Conservation (phyloP, 352 stramenopile genomes). For the Peronosclerospora sorghi region DNA sequence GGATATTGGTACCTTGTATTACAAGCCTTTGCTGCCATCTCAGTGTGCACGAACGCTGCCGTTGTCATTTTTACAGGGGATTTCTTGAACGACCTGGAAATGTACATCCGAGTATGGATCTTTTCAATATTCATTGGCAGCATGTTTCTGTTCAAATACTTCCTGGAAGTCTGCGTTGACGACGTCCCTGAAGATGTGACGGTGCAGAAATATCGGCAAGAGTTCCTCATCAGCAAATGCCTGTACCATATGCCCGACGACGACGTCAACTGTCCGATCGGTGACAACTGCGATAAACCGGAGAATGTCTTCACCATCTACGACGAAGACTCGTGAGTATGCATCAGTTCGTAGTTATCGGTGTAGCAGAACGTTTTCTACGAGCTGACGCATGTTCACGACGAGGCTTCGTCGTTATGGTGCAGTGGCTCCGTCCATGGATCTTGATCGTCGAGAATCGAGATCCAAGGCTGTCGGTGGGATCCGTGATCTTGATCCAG, state of each 20-base stretch:
- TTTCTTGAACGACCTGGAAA: slow-evolving; percentile 52
- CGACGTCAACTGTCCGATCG: slow-evolving; percentile 30
- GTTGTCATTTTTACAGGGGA: slow-evolving; percentile 89
- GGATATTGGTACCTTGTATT: slow-evolving; percentile 90
- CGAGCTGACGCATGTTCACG: too few species aligned
- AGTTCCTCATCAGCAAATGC: slow-evolving; percentile 83
- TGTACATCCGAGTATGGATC: slow-evolving; percentile 56
- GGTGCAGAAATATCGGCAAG: slow-evolving; percentile 63
- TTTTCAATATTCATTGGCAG: slow-evolving; percentile 65
- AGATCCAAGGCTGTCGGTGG: too few species aligned
- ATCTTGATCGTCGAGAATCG: too few species aligned
- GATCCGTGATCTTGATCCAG: too few species aligned
- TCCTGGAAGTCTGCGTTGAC: slow-evolving; percentile 61
- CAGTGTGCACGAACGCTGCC: slow-evolving; percentile 88
- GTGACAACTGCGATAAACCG: slow-evolving; percentile 22
- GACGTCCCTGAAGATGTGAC: slow-evolving; percentile 60
- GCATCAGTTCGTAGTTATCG: too few species aligned
- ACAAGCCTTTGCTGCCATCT: slow-evolving; percentile 82
- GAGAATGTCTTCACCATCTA: slow-evolving; percentile 45
- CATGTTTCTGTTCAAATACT: slow-evolving; percentile 82
- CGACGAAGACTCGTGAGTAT: slow-evolving; percentile 36
- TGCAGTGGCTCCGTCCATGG: too few species aligned
- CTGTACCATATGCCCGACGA: slow-evolving; percentile 79
- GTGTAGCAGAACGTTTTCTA: too few species aligned
- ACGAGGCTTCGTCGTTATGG: too few species aligned